phyloP scores from a whole-genome alignment of 805 yeast genomes.

The Aciculoconidium aculeatum region DNA sequence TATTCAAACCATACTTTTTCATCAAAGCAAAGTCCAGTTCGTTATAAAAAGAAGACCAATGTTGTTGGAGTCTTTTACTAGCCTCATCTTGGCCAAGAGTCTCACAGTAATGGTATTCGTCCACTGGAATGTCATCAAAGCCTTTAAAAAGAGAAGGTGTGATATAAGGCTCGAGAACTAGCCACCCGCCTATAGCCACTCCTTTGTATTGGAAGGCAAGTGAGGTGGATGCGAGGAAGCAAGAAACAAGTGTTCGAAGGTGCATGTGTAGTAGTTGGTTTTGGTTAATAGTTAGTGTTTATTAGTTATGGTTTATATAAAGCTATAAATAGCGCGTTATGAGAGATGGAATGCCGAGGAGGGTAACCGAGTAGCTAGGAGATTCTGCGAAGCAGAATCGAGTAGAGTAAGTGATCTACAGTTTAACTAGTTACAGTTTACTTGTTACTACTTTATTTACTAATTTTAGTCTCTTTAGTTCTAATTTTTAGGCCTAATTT shows the following conservation, averaged over 20 bases:
- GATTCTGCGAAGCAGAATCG: no score
- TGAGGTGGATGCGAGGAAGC: conserved; percentile 6
- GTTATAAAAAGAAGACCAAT: conserved; percentile 55
- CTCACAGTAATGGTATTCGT: conserved; percentile 53
- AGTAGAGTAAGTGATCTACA: no score
- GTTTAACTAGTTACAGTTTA: no score
- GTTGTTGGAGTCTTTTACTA: conserved; percentile 34
- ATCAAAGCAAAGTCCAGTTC: conserved; percentile 54
- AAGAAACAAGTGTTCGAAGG: conserved; percentile 5
- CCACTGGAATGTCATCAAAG: conserved; percentile 44
- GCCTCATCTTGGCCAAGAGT: conserved; percentile 46
- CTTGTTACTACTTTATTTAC: no score
- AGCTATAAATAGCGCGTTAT: no score
- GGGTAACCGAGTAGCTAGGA: no score
- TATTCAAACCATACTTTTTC: conserved; percentile 49
- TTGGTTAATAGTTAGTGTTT: no score
- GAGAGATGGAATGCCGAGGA: no score
- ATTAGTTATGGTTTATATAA: no score
- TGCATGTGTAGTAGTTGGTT: conserved; percentile 7
- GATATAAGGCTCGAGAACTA: conserved; percentile 64
- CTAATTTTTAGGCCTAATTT: no score
- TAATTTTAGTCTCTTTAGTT: no score
- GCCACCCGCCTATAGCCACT: conserved; percentile 67
- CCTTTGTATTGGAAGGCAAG: conserved; percentile 24
- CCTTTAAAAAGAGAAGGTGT: conserved; percentile 56